A percentile compares a stretch with the other conserved stretches of the same genome.
Evolutionary conservation across 345 rosid species (phyloP).

Genomic region (Hevea brasiliensis): DNA sequence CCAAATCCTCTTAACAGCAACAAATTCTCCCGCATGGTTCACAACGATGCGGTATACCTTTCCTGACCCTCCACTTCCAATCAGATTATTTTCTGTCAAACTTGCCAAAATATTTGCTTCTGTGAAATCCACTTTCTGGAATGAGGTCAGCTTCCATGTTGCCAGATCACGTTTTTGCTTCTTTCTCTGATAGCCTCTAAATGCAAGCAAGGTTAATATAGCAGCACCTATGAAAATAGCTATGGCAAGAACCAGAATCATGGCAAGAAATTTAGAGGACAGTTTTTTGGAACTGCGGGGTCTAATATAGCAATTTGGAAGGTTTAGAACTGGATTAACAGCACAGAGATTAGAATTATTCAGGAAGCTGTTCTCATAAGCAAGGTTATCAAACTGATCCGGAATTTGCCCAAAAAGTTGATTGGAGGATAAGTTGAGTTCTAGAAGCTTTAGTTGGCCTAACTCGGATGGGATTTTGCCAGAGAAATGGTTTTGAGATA

Average conservation of each 20-base stretch:
- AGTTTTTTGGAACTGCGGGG: conserved; percentile 30
- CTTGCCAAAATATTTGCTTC: conserved; percentile 57
- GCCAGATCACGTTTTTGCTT: conserved; percentile 36
- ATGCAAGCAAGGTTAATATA: conserved; percentile 36
- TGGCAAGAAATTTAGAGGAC: conserved; percentile 46
- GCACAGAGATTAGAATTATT: conserved; percentile 70
- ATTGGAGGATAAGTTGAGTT: conserved; percentile 70
- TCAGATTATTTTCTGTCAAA: conserved; percentile 65
- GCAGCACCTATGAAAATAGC: conserved; percentile 32
- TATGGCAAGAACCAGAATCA: conserved; percentile 44
- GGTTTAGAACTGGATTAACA: conserved; percentile 39
- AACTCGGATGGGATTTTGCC: conserved; percentile 67
- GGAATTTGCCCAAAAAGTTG: conserved; percentile 67
- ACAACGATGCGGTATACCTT: conserved; percentile 65
- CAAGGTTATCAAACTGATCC: conserved; percentile 48
- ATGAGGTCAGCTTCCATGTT: conserved; percentile 82
- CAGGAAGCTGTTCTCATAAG: conserved; percentile 65
- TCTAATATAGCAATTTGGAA: conserved; percentile 52
- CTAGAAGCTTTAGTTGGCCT: conserved; percentile 43
- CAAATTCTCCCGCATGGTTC: conserved; percentile 43
- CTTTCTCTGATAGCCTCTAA: conserved; percentile 49
- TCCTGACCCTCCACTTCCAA: conserved; percentile 94
- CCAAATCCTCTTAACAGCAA: conserved; percentile 93
- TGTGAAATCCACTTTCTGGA: conserved; percentile 66
- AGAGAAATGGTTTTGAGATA: conserved; percentile 67